Base-by-base conservation (phyloP, 805 yeast genomes). In the Hanseniaspora mollemarum region DNA sequence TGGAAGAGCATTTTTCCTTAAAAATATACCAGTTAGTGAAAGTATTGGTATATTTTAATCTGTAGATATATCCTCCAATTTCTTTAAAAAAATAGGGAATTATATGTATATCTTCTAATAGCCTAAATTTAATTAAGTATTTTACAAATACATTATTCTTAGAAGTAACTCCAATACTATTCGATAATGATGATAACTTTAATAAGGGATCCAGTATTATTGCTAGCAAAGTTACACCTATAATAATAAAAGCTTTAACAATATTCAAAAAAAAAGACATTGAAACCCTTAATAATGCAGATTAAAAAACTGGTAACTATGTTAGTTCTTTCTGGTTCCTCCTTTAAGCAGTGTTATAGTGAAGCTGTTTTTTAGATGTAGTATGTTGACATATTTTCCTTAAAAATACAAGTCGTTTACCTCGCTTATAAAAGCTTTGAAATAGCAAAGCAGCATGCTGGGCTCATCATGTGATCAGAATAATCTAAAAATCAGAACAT, bases 11-110 rank as follows among this genome's bases (percentile, higher is more conserved):
- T n/a, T 74, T 65, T 25, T 66, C 56, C 57, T 83, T 94, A 57
- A 87, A 77, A 16, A 67, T 56, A 62, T 84, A 81, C 87, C 92
- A 87, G 58, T 74, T 73, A 57, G 80, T 79, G 48, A 80, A 62
- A 41, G 56, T 61, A 25, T 60, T 61, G 24, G 56, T 60, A 35
- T 53, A 57, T 9, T 62, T 59, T 36, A 45, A 21, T 8, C 58
- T 49, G 49, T 58, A 46, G 28, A 59, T 62, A 56, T 72, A 80
- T 2, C 71, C 71, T 12, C 70, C 52, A 3, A 73, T 73, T 29
- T 64, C 61, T 29, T 64, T 59, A 13, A 73, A 52, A 28, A 73
- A 71, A 42, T 68, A 71, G 16, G 75, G 74, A 10, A 70, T 67
- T 26, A 81, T 65, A 45, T 71, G 64, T 40, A 75, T 57, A 62